Percentiles rank a stretch among this genome's conserved stretches.
Conservation (phyloP, 2,329 filamentous ascomycete genomes). For the Ceratocystiopsis sp. region DNA sequence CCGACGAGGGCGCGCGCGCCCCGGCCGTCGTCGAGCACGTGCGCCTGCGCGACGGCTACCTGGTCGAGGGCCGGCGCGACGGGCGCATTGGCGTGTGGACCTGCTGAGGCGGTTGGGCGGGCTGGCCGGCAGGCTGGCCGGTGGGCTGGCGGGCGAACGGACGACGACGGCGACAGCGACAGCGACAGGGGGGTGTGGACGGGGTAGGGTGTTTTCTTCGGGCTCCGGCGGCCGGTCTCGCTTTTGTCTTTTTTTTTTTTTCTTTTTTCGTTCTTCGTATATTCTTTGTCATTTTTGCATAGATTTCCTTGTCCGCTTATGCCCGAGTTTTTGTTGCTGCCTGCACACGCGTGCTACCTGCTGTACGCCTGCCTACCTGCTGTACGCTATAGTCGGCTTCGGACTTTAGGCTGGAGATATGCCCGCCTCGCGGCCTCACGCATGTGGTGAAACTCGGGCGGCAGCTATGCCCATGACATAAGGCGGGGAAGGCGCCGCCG, state of each 20-base stretch:
- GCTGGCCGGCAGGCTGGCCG: too few species aligned
- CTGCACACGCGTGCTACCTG: too few species aligned
- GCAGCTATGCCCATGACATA: too few species aligned
- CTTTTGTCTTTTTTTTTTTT: not conserved
- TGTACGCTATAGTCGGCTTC: too few species aligned
- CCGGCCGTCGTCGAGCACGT: constrained; percentile 67
- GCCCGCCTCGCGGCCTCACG: too few species aligned
- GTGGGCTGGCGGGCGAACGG: not conserved
- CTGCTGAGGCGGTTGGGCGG: constrained; percentile 35
- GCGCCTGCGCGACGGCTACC: constrained; percentile 81
- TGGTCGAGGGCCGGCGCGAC: constrained; percentile 77
- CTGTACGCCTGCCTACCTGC: too few species aligned
- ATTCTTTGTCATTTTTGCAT: not conserved
- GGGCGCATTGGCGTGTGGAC: constrained; percentile 86
- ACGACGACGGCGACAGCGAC: not conserved
- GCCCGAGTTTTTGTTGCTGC: not conserved
- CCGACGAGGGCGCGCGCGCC: constrained; percentile 41
- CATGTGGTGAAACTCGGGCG: too few species aligned
- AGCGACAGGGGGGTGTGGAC: too few species aligned
- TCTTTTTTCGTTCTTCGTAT: not conserved
- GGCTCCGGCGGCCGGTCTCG: too few species aligned
- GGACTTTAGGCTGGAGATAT: too few species aligned
- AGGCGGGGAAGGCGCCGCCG: too few species aligned
- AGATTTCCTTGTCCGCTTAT: not conserved
- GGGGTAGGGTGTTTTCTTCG: too few species aligned